Evolutionary conservation across 2,329 filamentous ascomycete genomes (phyloP), one percentile per base, ranked within the genome.

Genomic region (Xylaria sp.): DNA sequence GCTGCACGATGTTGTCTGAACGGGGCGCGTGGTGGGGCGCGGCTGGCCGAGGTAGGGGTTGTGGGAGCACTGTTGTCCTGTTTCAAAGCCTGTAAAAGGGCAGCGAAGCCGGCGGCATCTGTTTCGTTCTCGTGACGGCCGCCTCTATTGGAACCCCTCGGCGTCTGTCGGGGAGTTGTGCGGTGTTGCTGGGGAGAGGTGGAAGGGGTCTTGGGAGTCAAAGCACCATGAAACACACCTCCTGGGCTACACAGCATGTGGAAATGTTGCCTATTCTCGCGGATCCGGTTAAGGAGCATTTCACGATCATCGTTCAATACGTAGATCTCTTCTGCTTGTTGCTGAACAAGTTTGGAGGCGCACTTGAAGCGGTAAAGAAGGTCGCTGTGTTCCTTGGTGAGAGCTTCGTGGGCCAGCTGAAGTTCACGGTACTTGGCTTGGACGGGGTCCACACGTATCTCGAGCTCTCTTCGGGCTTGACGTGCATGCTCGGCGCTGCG

Each of bases 211-310:
- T 85, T 82, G 72, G 90, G 89, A 1, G 88, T 90, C 68, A 90
- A 81, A 67, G 89, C 85, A 67, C 87, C 83, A 69, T 92, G 87
- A 65, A 90, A 90, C 41, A 89, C 88, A 60, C 89, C 90, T 15
- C 92, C 91, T 1, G 93, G 92, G 74, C 92, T 91, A 76, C 92
- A 91, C 58, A 97, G 88, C 77, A 88, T 87, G 67, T 93, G 92
- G 75, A 97, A 90, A 77, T 97, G 94, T 77, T 97, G 92, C 71
- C 95, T 86, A 77, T 97, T 97, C 79, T 97, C 93, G 51, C 92
- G 89, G 72, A 98, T 97, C 23, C 95, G 91, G 70, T 90, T 92
- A 67, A 94, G 88, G 60, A 98, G 85, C 78, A 93, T 87, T 48
- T 90, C 86, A 64, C 94, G 92, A 77, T 96, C 92, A 75, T 97